These are phyloP conservation scores for Plasmodium gonderi DNA, from an alignment of 169 alveolate species.

Conservation along the genomic window DNA sequence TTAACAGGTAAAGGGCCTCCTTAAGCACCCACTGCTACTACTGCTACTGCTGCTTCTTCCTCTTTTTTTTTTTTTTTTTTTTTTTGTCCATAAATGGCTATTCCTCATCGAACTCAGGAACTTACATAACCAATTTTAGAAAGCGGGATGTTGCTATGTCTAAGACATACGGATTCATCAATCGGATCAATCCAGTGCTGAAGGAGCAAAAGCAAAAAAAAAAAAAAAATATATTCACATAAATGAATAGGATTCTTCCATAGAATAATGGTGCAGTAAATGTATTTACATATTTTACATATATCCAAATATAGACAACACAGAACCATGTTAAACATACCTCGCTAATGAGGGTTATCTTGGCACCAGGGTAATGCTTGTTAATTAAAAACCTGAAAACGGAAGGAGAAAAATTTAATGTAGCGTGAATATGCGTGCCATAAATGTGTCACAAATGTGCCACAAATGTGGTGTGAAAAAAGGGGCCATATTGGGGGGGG, in stretches of 20 bases:
- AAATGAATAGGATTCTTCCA: background rate
- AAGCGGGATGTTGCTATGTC: constrained; percentile 67
- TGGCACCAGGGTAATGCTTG: constrained; percentile 66
- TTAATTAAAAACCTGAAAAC: constrained; percentile 33
- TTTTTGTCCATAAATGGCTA: background rate
- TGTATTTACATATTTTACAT: background rate
- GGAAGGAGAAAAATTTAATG: background rate
- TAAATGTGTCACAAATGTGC: too few species aligned
- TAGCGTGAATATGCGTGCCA: too few species aligned
- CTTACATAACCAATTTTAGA: constrained; percentile 62
- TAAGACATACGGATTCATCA: constrained; percentile 41
- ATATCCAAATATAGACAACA: background rate
- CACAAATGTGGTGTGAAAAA: too few species aligned
- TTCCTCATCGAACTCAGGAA: background rate
- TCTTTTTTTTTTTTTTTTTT: background rate
- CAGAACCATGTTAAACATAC: background rate
- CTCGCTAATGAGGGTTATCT: constrained; percentile 68
- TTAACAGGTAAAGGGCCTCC: too few species aligned
- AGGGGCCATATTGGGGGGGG: background rate
- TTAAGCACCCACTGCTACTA: background rate
- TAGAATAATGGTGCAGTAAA: background rate
- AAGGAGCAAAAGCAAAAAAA: background rate
- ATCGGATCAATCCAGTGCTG: constrained; percentile 74
- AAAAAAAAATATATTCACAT: background rate
- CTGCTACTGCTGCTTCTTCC: background rate